These are phyloP conservation scores for Actinomortierella wolfii DNA, from an alignment of 371 early-diverging fungal genomes.

Conservation along the genomic window DNA sequence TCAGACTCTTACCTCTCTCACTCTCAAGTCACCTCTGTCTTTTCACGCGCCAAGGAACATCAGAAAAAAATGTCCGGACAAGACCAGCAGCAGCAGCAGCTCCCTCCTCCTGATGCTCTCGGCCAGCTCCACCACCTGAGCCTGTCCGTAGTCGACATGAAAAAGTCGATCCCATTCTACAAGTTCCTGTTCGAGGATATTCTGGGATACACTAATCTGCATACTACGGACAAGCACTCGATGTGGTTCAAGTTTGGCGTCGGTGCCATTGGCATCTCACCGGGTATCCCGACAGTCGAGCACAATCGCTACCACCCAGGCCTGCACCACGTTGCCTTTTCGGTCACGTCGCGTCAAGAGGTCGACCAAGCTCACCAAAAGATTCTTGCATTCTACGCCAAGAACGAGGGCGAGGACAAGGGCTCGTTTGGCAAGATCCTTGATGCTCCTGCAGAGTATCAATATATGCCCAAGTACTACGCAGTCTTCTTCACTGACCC, in stretches of 20 bases:
- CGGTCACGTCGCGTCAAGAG: slow-evolving; percentile 5
- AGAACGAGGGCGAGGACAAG: not conserved
- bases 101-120: not conserved
- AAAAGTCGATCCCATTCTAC: slow-evolving; percentile 15
- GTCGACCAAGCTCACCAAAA: slow-evolving; percentile 5
- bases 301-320: slow-evolving; percentile 17
- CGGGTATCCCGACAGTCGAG: slow-evolving; percentile 2
- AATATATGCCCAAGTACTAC: slow-evolving; percentile 15
- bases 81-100: too few species aligned
- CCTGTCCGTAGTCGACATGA: slow-evolving; percentile 13
- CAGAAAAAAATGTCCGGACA: not conserved
- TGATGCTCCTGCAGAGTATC: slow-evolving; percentile 5
- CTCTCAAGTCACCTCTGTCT: too few species aligned
- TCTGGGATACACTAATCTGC: slow-evolving; percentile 4
- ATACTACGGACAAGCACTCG: slow-evolving; percentile 5
- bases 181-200: slow-evolving; percentile 10
- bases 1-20: too few species aligned
- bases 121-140: slow-evolving; percentile 12
- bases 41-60: too few species aligned
- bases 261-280: slow-evolving; percentile 11
- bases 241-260: slow-evolving; percentile 16
- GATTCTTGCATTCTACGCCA: slow-evolving; percentile 1
- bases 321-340: slow-evolving; percentile 12
- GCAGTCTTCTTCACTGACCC: slow-evolving; percentile 43
- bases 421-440: not conserved